Base-by-base conservation (phyloP, 1,284 basidiomycete genomes). In the Mycosarcoma mackinlayi region DNA sequence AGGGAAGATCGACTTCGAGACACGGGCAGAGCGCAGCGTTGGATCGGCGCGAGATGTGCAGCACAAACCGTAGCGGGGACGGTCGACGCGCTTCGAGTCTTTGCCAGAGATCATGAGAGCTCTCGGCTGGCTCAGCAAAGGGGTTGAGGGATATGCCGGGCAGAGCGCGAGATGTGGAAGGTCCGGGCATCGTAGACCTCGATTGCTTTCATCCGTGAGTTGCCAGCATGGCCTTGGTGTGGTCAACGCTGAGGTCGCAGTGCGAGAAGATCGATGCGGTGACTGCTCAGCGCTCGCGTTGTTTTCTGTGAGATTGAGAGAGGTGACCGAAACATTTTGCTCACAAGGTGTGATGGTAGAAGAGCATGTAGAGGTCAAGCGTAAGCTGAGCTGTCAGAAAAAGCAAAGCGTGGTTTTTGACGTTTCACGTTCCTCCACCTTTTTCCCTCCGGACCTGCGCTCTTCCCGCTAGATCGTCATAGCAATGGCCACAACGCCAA, bases 11-110 rank as follows among this genome's bases (percentile, higher is more conserved):
- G 16, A 41, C 57, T 19, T 60, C 27, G 1, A 71, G 50, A 28
- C 58, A 61, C 1, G 68, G 68, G 14, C 68, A 71, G 13, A 71
- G 58, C 0, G 58, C 40, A 1, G 47, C 46, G 28, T 65, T 65
- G 6, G 54, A 50, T n/a, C 68, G 57, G 6, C 58, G 54, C 0
- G 68, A 71, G 13, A 46, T 58, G 14, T 52, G 49, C 21, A 71
- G 48, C 0, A 39, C 45, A 25, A 71, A 71, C 7, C 54, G 58
- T 1, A 71, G 34, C 1, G 62, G 54, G 0, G 39, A 34, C 9
- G 68, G 54, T 7, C 68, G 54, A 1, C 47, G 24, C 7, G 54
- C 40, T 25, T 48, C 40, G 4, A 71, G 58, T 3, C 27, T 24
- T 1, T 46, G n/a, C 68, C 68, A 71, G 0, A 58, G 47, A 13